Conservation (phyloP, 1,284 basidiomycete genomes). For the Porphyrellus sp. region DNA sequence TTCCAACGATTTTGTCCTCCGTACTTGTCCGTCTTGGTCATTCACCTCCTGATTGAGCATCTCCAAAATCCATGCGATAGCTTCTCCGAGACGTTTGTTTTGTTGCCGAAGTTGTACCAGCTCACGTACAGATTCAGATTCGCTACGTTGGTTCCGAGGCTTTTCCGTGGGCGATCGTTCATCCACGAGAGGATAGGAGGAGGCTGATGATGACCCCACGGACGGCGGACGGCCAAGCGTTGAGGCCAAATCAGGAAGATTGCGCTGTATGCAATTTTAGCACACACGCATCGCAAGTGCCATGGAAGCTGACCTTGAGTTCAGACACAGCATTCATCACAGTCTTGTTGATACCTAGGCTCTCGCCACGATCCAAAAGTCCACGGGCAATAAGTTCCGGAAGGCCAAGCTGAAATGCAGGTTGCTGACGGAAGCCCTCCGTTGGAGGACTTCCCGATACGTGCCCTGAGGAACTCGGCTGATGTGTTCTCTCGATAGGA, state of each 20-base stretch:
- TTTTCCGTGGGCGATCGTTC: conserved; percentile 55
- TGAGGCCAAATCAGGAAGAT: conserved; percentile 76
- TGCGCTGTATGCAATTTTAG: conserved; percentile 50
- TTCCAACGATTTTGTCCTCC: conserved; percentile 67
- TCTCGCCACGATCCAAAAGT: conserved; percentile 72
- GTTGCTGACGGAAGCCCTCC: conserved; percentile 43
- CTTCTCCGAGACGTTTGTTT: conserved; percentile 62
- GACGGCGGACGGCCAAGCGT: conserved; percentile 59
- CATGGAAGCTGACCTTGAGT: conserved; percentile 49
- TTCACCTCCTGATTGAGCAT: conserved; percentile 50
- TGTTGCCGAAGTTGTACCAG: conserved; percentile 47
- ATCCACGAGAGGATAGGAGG: conserved; percentile 60
- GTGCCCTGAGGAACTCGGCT: conserved; percentile 23
- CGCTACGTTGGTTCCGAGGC: conserved; percentile 61
- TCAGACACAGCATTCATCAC: conserved; percentile 75
- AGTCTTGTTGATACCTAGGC: conserved; percentile 75
- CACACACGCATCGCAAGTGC: neutral
- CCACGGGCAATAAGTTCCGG: conserved; percentile 72
- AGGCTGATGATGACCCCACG: conserved; percentile 39
- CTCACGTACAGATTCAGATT: conserved; percentile 66
- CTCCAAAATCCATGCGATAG: conserved; percentile 69
- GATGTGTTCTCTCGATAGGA: conserved; percentile 31
- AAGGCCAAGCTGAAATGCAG: conserved; percentile 47
- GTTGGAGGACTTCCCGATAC: conserved; percentile 11
- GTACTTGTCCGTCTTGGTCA: conserved; percentile 39